A percentile compares a stretch with the other conserved stretches of the same genome.
Evolutionary conservation across 768 basidiomycete genomes (phyloP).

Genomic region (Macrolepiota albuminosa): DNA sequence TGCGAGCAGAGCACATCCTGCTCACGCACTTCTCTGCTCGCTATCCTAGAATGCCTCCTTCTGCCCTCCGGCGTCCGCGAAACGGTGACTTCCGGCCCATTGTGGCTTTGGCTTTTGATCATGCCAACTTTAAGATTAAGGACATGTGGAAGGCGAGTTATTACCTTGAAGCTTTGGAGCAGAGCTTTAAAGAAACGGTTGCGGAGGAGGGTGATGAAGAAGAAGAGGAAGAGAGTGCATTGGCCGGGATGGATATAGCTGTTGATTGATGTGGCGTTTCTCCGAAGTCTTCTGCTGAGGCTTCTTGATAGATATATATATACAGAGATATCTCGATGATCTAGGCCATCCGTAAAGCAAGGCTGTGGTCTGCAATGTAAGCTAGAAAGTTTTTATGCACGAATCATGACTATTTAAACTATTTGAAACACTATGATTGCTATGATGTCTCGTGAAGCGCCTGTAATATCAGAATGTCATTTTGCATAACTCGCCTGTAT

Average conservation of each 20-base stretch:
- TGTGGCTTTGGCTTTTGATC: conserved; percentile 80
- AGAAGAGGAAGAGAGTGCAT: conserved; percentile 16
- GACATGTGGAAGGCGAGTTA: conserved; percentile 84
- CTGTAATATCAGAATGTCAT: too few relatives aligned
- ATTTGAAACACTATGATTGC: too few relatives aligned
- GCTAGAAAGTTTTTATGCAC: too few relatives aligned
- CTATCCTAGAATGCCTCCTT: conserved; percentile 81
- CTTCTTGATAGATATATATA: background rate
- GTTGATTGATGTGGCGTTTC: conserved; percentile 6
- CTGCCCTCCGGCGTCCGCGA: conserved; percentile 23
- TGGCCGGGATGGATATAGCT: conserved; percentile 17
- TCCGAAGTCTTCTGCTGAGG: background rate
- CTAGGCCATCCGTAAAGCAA: too few relatives aligned
- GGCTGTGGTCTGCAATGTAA: too few relatives aligned
- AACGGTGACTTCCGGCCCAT: conserved; percentile 26
- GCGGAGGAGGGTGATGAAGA: conserved; percentile 40
- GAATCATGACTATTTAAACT: too few relatives aligned
- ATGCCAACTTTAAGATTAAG: conserved; percentile 62
- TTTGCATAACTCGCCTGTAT: too few relatives aligned
- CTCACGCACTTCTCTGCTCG: conserved; percentile 95
- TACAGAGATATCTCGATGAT: too few relatives aligned
- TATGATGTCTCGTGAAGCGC: too few relatives aligned
- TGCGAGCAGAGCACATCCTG: conserved; percentile 81
- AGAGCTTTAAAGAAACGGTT: conserved; percentile 48
- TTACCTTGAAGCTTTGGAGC: conserved; percentile 70